Base-by-base conservation (phyloP, 1,284 basidiomycete genomes). In the Trametes polyzona region DNA sequence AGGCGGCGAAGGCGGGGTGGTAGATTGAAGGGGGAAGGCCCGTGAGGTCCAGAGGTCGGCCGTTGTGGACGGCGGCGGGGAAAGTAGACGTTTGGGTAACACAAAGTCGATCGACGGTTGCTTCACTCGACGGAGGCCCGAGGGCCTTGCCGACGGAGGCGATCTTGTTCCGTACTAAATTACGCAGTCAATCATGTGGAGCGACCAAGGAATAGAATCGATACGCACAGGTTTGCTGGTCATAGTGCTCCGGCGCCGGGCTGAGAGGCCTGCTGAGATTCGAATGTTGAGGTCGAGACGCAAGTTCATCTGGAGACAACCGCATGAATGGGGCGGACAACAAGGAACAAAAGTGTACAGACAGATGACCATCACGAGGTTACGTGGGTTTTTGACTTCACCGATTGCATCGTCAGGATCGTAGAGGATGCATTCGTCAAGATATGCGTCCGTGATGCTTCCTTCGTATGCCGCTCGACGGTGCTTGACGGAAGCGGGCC, bases 11-110 rank as follows among this genome's bases (percentile, higher is more conserved):
- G 1, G 40, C 59, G 27, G 58, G 52, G 36, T 55, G 52, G 26
- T 63, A 63, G 47, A 63, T 60, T 14, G 51, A 41, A 35, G 58
- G 44, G 17, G 55, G 50, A 3, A 43, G 23, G n/a, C 46, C 47
- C 9, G 41, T 29, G 6, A 61, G 53, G 9, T 55, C 30, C 11
- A 55, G 1, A 12, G 62, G 62, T 4, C 59, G 58, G n/a, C 39
- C 23, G 35, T 58, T 54, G 53, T 56, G 40, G 24, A 61, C 17
- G 4, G 36, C 36, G 17, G 36, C 36, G 4, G 36, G 36, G 36
- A 39, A 4, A 6, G 19, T 39, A 11, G 36, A 11, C 36, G 4
- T 39, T 39, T 39, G 36, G 36, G 36, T 39, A 8, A 5, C 17
- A 39, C 36, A 19, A 19, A 39, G 36, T 39, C 36, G 36, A 7